Evolutionary conservation across 768 basidiomycete genomes (phyloP).

Genomic region (Russula foetens): DNA sequence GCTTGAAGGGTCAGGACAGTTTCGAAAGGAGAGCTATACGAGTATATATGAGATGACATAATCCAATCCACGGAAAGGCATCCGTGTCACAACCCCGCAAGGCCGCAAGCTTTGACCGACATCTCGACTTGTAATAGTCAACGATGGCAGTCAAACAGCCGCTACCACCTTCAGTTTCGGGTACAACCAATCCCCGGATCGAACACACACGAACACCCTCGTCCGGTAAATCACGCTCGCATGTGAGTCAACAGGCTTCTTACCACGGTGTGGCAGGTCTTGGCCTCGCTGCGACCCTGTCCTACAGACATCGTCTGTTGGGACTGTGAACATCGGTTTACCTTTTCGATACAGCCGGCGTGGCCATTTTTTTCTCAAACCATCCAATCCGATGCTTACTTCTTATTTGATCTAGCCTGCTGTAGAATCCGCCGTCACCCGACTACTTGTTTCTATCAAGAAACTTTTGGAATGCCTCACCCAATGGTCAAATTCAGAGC

Average conservation of each 20-base stretch:
- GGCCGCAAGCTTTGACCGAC: too few species aligned
- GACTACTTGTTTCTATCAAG: slow-evolving; percentile 90
- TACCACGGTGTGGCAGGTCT: neutral
- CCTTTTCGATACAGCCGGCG: neutral
- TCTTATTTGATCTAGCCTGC: slow-evolving; percentile 41
- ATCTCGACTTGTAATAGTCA: neutral
- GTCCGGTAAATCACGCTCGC: neutral
- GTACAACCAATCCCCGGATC: neutral
- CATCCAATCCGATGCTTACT: neutral
- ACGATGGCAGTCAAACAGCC: slow-evolving; percentile 13
- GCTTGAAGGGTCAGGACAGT: neutral
- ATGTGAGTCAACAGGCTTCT: neutral
- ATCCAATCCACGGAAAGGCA: too few species aligned
- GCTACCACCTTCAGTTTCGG: neutral
- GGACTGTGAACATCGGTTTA: neutral
- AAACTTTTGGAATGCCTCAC: slow-evolving; percentile 87
- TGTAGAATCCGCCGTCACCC: slow-evolving; percentile 87
- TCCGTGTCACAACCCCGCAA: too few species aligned
- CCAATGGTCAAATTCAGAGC: slow-evolving; percentile 67
- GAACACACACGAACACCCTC: slow-evolving; percentile 2
- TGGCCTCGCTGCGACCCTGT: too few species aligned
- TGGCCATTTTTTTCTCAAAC: too few species aligned
- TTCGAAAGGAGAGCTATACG: slow-evolving; percentile 2
- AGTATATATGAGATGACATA: neutral
- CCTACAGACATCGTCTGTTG: neutral